phyloP scores from a whole-genome alignment of 768 basidiomycete genomes.

The Boletellus ananiceps region DNA sequence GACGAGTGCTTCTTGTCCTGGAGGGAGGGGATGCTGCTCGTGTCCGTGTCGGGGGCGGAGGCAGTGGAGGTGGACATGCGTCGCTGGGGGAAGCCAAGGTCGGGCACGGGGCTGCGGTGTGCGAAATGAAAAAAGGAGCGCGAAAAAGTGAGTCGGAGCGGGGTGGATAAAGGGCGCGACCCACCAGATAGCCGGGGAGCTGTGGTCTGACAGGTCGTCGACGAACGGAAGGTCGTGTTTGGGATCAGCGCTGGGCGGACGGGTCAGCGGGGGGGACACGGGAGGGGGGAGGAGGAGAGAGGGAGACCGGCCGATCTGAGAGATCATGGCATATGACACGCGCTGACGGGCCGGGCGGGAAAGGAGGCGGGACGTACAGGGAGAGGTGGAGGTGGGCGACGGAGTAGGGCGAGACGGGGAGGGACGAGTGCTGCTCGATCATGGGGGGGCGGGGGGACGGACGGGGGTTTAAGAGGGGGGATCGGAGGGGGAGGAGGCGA shows the following conservation, averaged over 20 bases:
- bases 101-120: conserved; percentile 38
- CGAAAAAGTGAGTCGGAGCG: conserved; percentile 13
- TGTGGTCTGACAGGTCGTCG: conserved; percentile 44
- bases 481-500: conserved; percentile 3
- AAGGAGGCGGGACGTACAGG: conserved; percentile 39
- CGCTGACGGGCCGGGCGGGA: conserved; percentile 12
- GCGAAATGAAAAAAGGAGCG: conserved; percentile 10
- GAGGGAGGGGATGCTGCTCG: conserved; percentile 50
- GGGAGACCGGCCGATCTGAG: conserved; percentile 26
- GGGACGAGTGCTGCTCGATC: conserved; percentile 45
- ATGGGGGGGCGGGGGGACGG: conserved; percentile 30
- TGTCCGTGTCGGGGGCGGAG: conserved; percentile 61
- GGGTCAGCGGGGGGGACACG: conserved; percentile 1
- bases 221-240: conserved; percentile 40
- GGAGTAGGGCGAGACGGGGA: conserved; percentile 53
- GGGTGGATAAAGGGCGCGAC: conserved; percentile 21
- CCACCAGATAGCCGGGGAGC: conserved; percentile 46
- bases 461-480: conserved; percentile 20
- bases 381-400: conserved; percentile 49
- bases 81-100: conserved; percentile 50
- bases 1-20: conserved; percentile 58
- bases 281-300: conserved; percentile 1
- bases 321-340: conserved; percentile 31
- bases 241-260: conserved; percentile 32
- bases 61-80: conserved; percentile 78